A percentile compares a stretch with the other conserved stretches of the same genome.
Evolutionary conservation across 163 green algal genomes (phyloP).

Genomic region (Trebouxia gelatinosa): DNA sequence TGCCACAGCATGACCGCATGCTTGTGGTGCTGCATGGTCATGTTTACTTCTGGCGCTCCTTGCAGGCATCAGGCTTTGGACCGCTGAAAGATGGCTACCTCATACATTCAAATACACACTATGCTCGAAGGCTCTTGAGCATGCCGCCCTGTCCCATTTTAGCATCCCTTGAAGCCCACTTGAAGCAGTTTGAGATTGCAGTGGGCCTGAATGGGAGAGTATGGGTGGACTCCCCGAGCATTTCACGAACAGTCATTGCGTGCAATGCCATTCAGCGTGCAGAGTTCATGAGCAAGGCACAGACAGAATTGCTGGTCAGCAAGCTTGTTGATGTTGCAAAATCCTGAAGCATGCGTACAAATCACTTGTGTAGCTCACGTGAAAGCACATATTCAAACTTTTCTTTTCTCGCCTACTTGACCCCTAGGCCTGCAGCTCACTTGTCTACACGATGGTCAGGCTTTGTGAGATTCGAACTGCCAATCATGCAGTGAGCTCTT

Average conservation of each 20-base stretch:
- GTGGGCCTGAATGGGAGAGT: constrained; percentile 84
- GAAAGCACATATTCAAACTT: no score
- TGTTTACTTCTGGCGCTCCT: neutral
- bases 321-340: constrained; percentile 22
- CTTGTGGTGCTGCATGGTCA: neutral
- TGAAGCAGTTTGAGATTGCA: constrained; percentile 80
- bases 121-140: constrained; percentile 62
- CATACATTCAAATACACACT: constrained; percentile 45
- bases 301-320: constrained; percentile 26
- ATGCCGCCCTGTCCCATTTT: constrained; percentile 59
- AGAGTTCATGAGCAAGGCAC: constrained; percentile 26
- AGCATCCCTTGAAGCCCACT: constrained; percentile 54
- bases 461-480: no score
- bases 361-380: no score
- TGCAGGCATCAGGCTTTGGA: constrained; percentile 69
- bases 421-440: no score
- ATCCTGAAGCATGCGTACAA: no score
- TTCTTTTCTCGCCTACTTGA: no score
- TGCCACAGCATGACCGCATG: neutral
- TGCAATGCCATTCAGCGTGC: constrained; percentile 46
- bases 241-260: constrained; percentile 51
- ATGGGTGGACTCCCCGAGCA: constrained; percentile 64
- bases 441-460: no score
- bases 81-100: constrained; percentile 70
- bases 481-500: no score